Evolutionary conservation across 2,329 filamentous ascomycete species (phyloP).

Genomic region (Arthroderma sp.): DNA sequence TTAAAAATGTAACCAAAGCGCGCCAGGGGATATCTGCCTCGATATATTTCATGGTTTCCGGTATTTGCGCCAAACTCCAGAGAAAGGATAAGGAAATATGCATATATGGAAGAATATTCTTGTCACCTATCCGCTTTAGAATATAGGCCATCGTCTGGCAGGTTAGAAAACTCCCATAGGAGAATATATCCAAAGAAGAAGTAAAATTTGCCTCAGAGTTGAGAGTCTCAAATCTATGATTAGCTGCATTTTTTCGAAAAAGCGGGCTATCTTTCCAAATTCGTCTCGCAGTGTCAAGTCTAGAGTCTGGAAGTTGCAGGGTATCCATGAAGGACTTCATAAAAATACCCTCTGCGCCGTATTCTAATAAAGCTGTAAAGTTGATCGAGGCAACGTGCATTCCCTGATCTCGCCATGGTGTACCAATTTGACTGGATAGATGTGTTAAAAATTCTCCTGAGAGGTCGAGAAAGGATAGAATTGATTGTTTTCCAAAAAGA

Average conservation of each 20-base stretch:
- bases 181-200: slow-evolving; percentile 6
- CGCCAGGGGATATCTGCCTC: slow-evolving; percentile 38
- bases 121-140: slow-evolving; percentile 36
- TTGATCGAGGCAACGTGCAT: slow-evolving; percentile 43
- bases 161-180: slow-evolving; percentile 28
- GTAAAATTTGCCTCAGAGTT: slow-evolving; percentile 10
- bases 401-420: slow-evolving; percentile 40
- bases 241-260: too few relatives aligned
- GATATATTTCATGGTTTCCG: slow-evolving; percentile 26
- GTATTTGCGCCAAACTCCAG: slow-evolving; percentile 27
- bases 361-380: slow-evolving; percentile 42
- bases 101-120: slow-evolving; percentile 41
- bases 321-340: slow-evolving; percentile 18
- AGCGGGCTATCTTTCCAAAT: too few relatives aligned
- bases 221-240: slow-evolving; percentile 8
- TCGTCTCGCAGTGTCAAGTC: slow-evolving; percentile 2
- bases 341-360: slow-evolving; percentile 31
- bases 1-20: slow-evolving; percentile 39
- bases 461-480: slow-evolving; percentile 27
- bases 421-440: slow-evolving; percentile 36
- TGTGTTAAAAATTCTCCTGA: slow-evolving; percentile 30
- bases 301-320: slow-evolving; percentile 8
- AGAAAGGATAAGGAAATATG: slow-evolving; percentile 44
- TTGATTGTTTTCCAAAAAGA: slow-evolving; percentile 28
- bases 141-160: slow-evolving; percentile 31